Percentiles rank a stretch among this genome's conserved stretches.
These are phyloP conservation scores for Clavispora carvajalis DNA, from an alignment of 805 yeast genomes.

Conservation along the genomic window DNA sequence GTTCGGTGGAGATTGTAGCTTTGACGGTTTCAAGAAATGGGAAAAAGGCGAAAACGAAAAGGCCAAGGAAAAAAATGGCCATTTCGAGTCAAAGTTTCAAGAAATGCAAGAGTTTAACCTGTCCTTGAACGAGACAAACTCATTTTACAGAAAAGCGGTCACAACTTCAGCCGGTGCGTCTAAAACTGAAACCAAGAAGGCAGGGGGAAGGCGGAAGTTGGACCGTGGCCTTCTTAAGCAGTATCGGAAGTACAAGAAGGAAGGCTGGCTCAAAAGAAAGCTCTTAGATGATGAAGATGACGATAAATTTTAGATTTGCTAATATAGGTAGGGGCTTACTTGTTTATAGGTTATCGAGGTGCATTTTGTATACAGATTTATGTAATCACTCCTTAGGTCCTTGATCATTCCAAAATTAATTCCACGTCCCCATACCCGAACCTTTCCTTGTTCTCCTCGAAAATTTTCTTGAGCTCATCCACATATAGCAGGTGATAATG, in stretches of 20 bases:
- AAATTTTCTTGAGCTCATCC: slow-evolving; percentile 56
- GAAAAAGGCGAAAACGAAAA: slow-evolving; percentile 24
- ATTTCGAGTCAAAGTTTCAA: slow-evolving; percentile 8
- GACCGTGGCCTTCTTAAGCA: slow-evolving; percentile 31
- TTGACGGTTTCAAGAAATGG: slow-evolving; percentile 31
- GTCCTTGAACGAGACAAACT: slow-evolving; percentile 18
- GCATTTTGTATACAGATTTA: too few species aligned
- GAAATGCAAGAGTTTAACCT: slow-evolving; percentile 19
- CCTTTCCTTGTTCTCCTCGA: slow-evolving; percentile 57
- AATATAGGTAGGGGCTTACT: neutral
- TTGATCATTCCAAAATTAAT: slow-evolving; percentile 36
- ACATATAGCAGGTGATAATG: slow-evolving; percentile 70
- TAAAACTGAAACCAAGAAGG: neutral
- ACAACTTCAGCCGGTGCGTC: too few species aligned
- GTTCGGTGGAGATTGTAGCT: slow-evolving; percentile 21
- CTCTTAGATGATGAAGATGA: slow-evolving; percentile 6
- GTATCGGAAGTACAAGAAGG: slow-evolving; percentile 18
- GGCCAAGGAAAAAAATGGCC: slow-evolving; percentile 13
- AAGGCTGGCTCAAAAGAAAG: slow-evolving; percentile 7
- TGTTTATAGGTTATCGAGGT: slow-evolving; percentile 1
- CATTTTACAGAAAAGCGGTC: slow-evolving; percentile 18
- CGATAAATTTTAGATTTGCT: slow-evolving; percentile 4
- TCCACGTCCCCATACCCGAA: slow-evolving; percentile 49
- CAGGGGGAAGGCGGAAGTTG: slow-evolving; percentile 27
- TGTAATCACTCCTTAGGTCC: too few species aligned